These are phyloP conservation scores for Bruguiera sexangula DNA, from an alignment of 345 rosid genomes.

Conservation along the genomic window DNA sequence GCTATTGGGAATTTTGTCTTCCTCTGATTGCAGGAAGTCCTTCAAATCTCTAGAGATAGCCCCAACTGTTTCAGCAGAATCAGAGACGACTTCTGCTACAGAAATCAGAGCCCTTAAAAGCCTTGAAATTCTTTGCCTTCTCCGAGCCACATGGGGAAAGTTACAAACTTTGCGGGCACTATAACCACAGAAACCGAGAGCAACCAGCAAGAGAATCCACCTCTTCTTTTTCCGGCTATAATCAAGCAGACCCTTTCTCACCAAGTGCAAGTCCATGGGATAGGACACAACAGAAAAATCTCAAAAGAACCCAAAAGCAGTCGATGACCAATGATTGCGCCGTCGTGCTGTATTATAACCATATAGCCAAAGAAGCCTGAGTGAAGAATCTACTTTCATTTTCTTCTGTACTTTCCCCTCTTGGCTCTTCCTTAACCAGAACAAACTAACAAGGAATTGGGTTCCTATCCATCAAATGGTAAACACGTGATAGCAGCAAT, in stretches of 20 bases:
- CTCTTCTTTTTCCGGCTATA: constrained; percentile 47
- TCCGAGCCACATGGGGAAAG: constrained; percentile 46
- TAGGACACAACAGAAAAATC: background rate
- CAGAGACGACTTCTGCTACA: constrained; percentile 52
- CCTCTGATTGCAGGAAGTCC: constrained; percentile 52
- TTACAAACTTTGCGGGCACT: constrained; percentile 60
- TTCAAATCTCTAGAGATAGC: constrained; percentile 54
- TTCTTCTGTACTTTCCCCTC: no score
- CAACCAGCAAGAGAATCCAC: constrained; percentile 43
- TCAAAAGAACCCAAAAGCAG: constrained; percentile 11
- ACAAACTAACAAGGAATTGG: no score
- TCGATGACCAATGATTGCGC: background rate
- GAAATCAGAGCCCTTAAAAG: constrained; percentile 49
- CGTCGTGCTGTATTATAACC: background rate
- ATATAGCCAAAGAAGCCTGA: background rate
- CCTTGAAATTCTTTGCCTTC: constrained; percentile 47
- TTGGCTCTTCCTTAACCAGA: no score
- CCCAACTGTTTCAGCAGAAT: constrained; percentile 50
- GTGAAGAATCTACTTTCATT: background rate
- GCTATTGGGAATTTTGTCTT: constrained; percentile 67
- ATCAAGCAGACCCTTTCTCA: constrained; percentile 41
- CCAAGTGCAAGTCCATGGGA: constrained; percentile 49
- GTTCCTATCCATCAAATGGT: no score
- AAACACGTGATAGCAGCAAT: background rate
- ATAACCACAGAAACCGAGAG: constrained; percentile 44